phyloP scores from a whole-genome alignment of 2,329 filamentous ascomycete genomes.

The Metarhizium rileyi region DNA sequence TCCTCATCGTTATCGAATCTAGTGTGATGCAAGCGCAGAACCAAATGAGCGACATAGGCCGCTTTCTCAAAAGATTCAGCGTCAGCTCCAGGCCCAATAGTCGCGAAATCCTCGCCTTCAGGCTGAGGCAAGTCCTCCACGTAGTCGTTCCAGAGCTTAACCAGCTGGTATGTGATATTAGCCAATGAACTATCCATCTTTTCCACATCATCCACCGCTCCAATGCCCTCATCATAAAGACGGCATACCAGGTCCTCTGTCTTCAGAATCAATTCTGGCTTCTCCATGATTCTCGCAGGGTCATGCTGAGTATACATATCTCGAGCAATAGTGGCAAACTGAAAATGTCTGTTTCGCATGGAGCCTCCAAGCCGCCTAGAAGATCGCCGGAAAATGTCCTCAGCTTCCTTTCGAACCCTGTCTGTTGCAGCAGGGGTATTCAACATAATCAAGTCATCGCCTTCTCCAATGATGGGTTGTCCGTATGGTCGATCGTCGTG shows the following conservation, averaged over 20 bases:
- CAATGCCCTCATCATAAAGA: conserved; percentile 54
- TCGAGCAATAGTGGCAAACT: conserved; percentile 62
- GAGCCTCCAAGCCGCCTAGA: conserved; percentile 32
- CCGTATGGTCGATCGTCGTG: conserved; percentile 30
- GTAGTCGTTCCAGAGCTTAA: conserved; percentile 46
- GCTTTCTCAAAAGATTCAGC: conserved; percentile 64
- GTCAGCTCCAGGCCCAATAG: conserved; percentile 55
- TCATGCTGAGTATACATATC: conserved; percentile 50
- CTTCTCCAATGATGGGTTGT: conserved; percentile 31
- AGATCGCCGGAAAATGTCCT: conserved; percentile 45
- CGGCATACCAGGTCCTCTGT: conserved; percentile 63
- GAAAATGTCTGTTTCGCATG: conserved; percentile 44
- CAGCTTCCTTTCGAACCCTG: conserved; percentile 44
- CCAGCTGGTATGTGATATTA: conserved; percentile 41
- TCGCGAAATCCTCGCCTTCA: conserved; percentile 45
- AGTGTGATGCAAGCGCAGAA: conserved; percentile 70
- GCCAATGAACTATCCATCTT: conserved; percentile 47
- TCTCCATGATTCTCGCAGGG: conserved; percentile 54
- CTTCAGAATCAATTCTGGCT: conserved; percentile 59
- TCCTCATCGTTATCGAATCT: conserved; percentile 31
- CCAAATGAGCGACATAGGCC: conserved; percentile 64
- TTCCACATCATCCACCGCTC: conserved; percentile 43
- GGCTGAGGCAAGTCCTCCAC: conserved; percentile 37
- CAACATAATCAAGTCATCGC: conserved; percentile 44
- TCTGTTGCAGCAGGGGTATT: conserved; percentile 44